Evolutionary conservation across 805 yeast species (phyloP).

Genomic region (Saturnispora sanitii): DNA sequence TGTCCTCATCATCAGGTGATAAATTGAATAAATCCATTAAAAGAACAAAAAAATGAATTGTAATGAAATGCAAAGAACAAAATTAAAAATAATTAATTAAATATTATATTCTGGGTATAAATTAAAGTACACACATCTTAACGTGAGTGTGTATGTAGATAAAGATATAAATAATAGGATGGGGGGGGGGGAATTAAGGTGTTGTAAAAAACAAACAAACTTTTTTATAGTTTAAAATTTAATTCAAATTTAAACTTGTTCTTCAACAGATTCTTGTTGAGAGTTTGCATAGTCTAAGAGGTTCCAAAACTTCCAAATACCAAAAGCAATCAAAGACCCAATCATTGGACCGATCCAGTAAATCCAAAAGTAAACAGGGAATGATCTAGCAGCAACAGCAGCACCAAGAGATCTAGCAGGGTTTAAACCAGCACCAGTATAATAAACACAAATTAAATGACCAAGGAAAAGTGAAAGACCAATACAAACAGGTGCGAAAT

Average conservation of each 20-base stretch:
- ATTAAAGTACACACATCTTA: too few relatives aligned
- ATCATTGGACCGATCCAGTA: slow-evolving; percentile 85
- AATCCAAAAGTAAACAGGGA: slow-evolving; percentile 84
- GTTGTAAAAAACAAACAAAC: neutral
- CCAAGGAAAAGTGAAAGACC: slow-evolving; percentile 77
- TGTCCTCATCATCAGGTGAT: neutral
- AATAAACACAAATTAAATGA: slow-evolving; percentile 71
- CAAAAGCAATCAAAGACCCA: slow-evolving; percentile 59
- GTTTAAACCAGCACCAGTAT: slow-evolving; percentile 86
- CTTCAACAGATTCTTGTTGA: neutral
- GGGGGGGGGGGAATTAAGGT: neutral
- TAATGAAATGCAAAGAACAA: neutral
- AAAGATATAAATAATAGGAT: too few relatives aligned
- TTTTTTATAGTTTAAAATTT: neutral
- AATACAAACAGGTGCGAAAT: slow-evolving; percentile 72
- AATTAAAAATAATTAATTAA: neutral
- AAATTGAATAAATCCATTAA: slow-evolving; percentile 2
- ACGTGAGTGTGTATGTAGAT: too few relatives aligned
- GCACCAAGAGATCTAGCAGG: slow-evolving; percentile 90
- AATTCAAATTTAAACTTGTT: neutral
- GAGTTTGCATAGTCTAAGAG: slow-evolving; percentile 14
- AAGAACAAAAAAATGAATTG: neutral
- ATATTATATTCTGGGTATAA: too few relatives aligned
- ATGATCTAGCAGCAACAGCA: slow-evolving; percentile 44
- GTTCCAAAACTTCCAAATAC: slow-evolving; percentile 58